These are phyloP conservation scores for Leishmania tarentolae DNA, from an alignment of 208 protist genomes.

Conservation along the genomic window DNA sequence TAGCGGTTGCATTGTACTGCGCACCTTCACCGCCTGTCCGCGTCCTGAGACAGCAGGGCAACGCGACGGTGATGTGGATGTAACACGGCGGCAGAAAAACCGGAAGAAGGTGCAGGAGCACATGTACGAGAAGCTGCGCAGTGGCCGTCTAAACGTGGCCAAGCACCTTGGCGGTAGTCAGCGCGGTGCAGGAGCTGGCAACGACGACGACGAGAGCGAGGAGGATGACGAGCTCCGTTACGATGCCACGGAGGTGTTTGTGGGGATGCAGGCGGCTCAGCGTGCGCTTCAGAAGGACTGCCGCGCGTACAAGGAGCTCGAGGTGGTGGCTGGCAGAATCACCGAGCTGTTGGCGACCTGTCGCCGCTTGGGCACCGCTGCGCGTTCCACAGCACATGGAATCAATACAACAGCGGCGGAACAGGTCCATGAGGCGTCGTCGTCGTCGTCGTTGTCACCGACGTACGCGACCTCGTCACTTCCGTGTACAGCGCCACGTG, in stretches of 20 bases:
- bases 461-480: constrained; percentile 12
- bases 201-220: constrained; percentile 28
- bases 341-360: constrained; percentile 57
- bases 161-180: constrained; percentile 14
- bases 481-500: constrained; percentile 16
- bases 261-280: constrained; percentile 73
- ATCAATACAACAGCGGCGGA: not conserved
- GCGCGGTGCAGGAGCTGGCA: constrained; percentile 10
- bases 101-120: constrained; percentile 56
- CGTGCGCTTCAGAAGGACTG: constrained; percentile 46
- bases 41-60: constrained; percentile 53
- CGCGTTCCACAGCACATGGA: constrained; percentile 8
- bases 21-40: constrained; percentile 81
- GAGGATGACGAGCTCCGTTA: constrained; percentile 44
- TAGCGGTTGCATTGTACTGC: constrained; percentile 42
- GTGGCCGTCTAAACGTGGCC: constrained; percentile 43
- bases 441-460: not conserved
- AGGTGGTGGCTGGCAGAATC: constrained; percentile 72
- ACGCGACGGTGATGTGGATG: constrained; percentile 35
- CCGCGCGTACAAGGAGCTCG: constrained; percentile 59
- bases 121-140: constrained; percentile 79
- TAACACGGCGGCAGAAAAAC: constrained; percentile 50
- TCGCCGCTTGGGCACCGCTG: constrained; percentile 28
- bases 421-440: not conserved
- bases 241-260: constrained; percentile 62